Base-by-base conservation (phyloP, 345 rosid genomes). In the Nephelium lappaceum region DNA sequence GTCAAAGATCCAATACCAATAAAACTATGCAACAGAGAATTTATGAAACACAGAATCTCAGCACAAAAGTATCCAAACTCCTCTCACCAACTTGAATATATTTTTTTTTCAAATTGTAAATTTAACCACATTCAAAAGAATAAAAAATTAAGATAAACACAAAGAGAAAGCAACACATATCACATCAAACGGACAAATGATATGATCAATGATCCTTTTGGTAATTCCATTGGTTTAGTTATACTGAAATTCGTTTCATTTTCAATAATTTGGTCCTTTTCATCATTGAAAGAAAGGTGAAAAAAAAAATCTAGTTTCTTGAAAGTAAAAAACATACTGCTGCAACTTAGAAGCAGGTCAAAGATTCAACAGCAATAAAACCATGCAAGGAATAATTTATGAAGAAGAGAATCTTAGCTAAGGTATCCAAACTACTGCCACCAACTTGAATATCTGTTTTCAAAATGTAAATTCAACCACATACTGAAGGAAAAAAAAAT, bases 1-100 rank as follows among this genome's bases (percentile, higher is more conserved):
- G 66, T 76, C 53, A 67, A 76, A 55, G 73, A 76, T 67, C 79
- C 73, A 51, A 42, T 63, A 76, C 5, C 79, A 14, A 76, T 24
- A 8, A 76, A 67, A 24, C 18, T 53, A 67, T 53, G 67, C 5
- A 67, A 67, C 23, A 6, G 14, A 76, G 10, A 47, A 39, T 5
- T 63, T 64, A 47, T 19, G n/a, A 25, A 49, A 49, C 23, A 53
- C 1, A 51, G 72, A 66, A 66, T n/a, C 36, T 65, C 2, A 31
- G 45, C 10, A 45, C 8, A 36, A 16, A 65, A 18, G 51, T 6
- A 76, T 66, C 72, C 23, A 45, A 45, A 45, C 51, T 45, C 4
- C 51, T 45, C 12, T 45, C 51, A 45, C 51, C 51, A 45, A 45
- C 51, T 45, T 5, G 51, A 45, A 45, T 11, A 45, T 45, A 7